Conservation (phyloP, 805 yeast genomes). For the Pichia pseudocactophila region DNA sequence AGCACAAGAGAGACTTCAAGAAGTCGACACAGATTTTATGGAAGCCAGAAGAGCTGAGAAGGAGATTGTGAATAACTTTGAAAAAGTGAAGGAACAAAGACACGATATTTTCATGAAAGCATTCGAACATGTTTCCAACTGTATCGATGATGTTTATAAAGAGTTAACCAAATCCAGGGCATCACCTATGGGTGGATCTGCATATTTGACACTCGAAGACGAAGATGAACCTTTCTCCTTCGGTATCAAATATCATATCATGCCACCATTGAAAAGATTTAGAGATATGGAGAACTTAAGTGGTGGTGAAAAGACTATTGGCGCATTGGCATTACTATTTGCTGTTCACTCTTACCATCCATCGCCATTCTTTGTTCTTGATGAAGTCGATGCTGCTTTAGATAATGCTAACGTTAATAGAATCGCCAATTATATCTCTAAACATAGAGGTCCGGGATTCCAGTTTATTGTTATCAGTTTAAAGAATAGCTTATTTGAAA, state of each 20-base stretch:
- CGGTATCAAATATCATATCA: conserved; percentile 85
- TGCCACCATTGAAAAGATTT: conserved; percentile 93
- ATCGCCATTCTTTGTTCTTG: conserved; percentile 90
- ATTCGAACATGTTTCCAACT: conserved; percentile 62
- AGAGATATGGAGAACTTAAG: conserved; percentile 86
- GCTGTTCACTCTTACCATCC: conserved; percentile 88
- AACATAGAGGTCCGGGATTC: conserved; percentile 64
- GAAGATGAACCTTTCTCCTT: conserved; percentile 81
- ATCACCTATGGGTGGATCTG: conserved; percentile 87
- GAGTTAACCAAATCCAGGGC: conserved; percentile 70
- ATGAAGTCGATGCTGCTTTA: conserved; percentile 97
- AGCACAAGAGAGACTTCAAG: conserved; percentile 50
- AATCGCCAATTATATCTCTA: conserved; percentile 77
- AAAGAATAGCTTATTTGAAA: conserved; percentile 79
- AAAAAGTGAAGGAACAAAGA: conserved; percentile 50
- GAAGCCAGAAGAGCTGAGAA: conserved; percentile 53
- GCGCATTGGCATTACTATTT: conserved; percentile 86
- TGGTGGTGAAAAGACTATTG: conserved; percentile 96
- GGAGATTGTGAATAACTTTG: conserved; percentile 45
- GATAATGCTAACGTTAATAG: conserved; percentile 81
- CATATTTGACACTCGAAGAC: conserved; percentile 76
- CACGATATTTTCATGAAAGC: conserved; percentile 59
- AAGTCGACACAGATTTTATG: conserved; percentile 56
- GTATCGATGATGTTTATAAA: conserved; percentile 71
- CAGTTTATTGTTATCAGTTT: conserved; percentile 92